Conservation (phyloP, 2,329 filamentous ascomycete species). For the Beauveria brongniartii region DNA sequence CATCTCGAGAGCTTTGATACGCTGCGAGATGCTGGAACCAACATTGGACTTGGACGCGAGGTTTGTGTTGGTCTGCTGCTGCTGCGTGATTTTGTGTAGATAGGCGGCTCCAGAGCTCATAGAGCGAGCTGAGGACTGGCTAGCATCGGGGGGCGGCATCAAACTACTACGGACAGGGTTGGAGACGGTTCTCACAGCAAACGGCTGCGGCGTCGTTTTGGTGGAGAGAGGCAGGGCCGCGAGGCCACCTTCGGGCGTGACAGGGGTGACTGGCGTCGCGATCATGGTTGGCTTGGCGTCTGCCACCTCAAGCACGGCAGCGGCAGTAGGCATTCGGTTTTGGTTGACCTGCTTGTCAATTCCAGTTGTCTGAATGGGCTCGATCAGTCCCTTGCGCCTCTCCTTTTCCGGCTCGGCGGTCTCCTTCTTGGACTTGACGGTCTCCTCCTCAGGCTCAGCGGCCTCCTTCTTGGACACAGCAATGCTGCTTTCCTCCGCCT, state of each 20-base stretch:
- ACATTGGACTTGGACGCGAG: constrained; percentile 64
- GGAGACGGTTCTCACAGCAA: constrained; percentile 40
- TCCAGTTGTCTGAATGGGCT: constrained; percentile 54
- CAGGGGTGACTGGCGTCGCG: constrained; percentile 8
- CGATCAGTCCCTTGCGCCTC: constrained; percentile 27
- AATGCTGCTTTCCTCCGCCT: not conserved
- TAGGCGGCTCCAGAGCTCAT: constrained; percentile 50
- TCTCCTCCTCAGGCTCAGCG: not conserved
- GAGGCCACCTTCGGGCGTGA: not conserved
- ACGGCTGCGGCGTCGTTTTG: constrained; percentile 18
- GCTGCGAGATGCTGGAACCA: constrained; percentile 83
- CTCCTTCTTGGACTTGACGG: not conserved
- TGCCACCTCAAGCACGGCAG: constrained; percentile 26
- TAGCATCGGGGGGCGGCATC: constrained; percentile 37
- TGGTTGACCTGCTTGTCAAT: not conserved
- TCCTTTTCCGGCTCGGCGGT: not conserved
- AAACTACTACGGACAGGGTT: constrained; percentile 36
- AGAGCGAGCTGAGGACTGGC: constrained; percentile 40
- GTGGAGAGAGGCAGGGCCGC: constrained; percentile 15
- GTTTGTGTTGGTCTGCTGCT: constrained; percentile 36
- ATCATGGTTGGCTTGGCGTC: not conserved
- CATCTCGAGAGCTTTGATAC: constrained; percentile 88
- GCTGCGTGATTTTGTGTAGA: constrained; percentile 45
- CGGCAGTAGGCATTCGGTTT: constrained; percentile 31
- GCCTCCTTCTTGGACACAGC: not conserved